A percentile compares a stretch with the other conserved stretches of the same genome.
Conservation (phyloP, 306 rosid species). For the Ceratonia siliqua region DNA sequence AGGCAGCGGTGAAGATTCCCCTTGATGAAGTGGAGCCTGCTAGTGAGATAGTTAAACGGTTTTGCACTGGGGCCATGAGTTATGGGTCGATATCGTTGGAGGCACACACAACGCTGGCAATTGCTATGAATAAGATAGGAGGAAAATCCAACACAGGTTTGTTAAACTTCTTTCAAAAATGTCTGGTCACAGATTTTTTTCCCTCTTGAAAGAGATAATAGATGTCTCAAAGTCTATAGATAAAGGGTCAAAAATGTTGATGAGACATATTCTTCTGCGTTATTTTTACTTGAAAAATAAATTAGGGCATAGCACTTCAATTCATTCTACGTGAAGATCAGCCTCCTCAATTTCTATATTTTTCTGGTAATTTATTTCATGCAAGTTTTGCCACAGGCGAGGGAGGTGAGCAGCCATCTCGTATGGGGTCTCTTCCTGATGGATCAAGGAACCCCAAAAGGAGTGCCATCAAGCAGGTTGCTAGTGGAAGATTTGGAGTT, state of each 20-base stretch:
- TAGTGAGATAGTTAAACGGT: constrained; percentile 89
- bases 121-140: constrained; percentile 92
- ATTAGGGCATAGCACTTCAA: neutral
- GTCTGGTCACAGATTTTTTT: neutral
- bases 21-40: constrained; percentile 95
- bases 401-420: constrained; percentile 99
- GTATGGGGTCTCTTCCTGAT: constrained; percentile 92
- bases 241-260: neutral
- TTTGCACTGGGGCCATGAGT: constrained; percentile 99
- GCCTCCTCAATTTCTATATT: neutral
- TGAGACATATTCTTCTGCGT: neutral
- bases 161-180: constrained; percentile 25
- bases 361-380: constrained; percentile 25
- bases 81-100: constrained; percentile 97
- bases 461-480: constrained; percentile 96
- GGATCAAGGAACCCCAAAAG: constrained; percentile 94
- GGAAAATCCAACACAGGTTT: constrained; percentile 99
- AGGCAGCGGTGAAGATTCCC: constrained; percentile 53
- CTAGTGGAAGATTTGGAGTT: constrained; percentile 99
- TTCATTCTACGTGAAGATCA: neutral
- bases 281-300: constrained; percentile 4
- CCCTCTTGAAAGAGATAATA: neutral
- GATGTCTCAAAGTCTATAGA: neutral
- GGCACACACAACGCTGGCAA: constrained; percentile 89
- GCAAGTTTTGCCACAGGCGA: constrained; percentile 58